A percentile compares a stretch with the other conserved stretches of the same genome.
phyloP scores from a whole-genome alignment of 176 grass and related monocot species.

The Juncus inflexus region DNA sequence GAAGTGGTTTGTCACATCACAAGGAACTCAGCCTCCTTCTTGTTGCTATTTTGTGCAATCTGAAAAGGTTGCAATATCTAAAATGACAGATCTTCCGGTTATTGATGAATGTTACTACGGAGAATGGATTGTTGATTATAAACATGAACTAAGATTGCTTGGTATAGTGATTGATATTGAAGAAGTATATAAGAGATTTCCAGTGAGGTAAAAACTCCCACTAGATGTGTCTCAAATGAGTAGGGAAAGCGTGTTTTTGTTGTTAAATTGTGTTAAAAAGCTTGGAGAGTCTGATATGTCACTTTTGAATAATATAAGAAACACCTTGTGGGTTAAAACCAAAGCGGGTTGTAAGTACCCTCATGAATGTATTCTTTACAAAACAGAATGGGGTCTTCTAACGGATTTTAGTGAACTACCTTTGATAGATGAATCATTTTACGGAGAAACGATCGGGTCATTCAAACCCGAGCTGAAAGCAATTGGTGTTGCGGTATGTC shows the following conservation, averaged over 20 bases:
- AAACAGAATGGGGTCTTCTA: constrained; percentile 15
- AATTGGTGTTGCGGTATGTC: constrained; percentile 12
- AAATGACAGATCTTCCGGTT: constrained; percentile 39
- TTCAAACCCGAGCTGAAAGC: background rate
- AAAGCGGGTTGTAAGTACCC: constrained; percentile 31
- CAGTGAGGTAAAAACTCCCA: constrained; percentile 34
- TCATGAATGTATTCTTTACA: constrained; percentile 26
- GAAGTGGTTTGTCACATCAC: constrained; percentile 35
- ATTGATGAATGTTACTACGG: constrained; percentile 41
- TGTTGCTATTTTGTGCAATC: constrained; percentile 31
- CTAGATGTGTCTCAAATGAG: constrained; percentile 20
- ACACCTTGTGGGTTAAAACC: constrained; percentile 40
- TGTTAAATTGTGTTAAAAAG: constrained; percentile 33
- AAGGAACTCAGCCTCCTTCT: constrained; percentile 26
- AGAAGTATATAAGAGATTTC: constrained; percentile 33
- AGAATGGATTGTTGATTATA: constrained; percentile 31
- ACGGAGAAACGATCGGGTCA: background rate
- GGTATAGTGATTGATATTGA: constrained; percentile 39
- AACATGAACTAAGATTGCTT: constrained; percentile 35
- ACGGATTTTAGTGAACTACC: background rate
- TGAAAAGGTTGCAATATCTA: constrained; percentile 21
- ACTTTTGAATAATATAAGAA: constrained; percentile 23
- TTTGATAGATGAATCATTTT: constrained; percentile 1
- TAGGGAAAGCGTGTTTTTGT: constrained; percentile 24
- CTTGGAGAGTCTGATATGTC: background rate